phyloP scores from a whole-genome alignment of 208 protist genomes.

The Balamuthia mandrillaris region DNA sequence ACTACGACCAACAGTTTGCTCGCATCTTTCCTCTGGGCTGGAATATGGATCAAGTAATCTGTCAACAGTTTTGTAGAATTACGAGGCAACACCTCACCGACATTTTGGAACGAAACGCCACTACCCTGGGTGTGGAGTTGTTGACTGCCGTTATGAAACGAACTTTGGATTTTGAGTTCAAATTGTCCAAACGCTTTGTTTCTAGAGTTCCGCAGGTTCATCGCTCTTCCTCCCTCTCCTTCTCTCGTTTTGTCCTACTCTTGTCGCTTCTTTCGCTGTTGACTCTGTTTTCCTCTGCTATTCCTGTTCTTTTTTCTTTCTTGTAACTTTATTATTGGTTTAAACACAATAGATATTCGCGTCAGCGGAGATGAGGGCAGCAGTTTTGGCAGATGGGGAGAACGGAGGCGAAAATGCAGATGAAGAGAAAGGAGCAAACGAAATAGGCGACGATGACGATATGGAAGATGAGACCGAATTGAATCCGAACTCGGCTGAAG shows the following conservation, averaged over 20 bases:
- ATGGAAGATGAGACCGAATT: neutral
- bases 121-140: slow-evolving; percentile 79
- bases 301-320: too few relatives aligned
- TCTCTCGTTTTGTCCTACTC: too few relatives aligned
- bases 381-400: neutral
- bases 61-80: neutral
- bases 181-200: slow-evolving; percentile 38
- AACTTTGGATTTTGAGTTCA: slow-evolving; percentile 86
- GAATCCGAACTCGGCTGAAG: neutral
- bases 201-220: too few relatives aligned
- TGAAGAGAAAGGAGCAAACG: neutral
- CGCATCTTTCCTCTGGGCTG: neutral
- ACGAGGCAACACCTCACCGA: slow-evolving; percentile 26
- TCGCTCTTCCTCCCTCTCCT: too few relatives aligned
- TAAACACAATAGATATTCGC: slow-evolving; percentile 61
- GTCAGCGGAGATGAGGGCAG: slow-evolving; percentile 23
- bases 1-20: neutral
- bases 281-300: too few relatives aligned
- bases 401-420: neutral
- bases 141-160: slow-evolving; percentile 85
- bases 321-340: too few relatives aligned
- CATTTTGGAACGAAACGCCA: slow-evolving; percentile 53
- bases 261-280: too few relatives aligned
- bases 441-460: neutral
- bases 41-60: neutral